Base-by-base conservation (phyloP, 805 yeast genomes). In the Kodamaea laetipori region DNA sequence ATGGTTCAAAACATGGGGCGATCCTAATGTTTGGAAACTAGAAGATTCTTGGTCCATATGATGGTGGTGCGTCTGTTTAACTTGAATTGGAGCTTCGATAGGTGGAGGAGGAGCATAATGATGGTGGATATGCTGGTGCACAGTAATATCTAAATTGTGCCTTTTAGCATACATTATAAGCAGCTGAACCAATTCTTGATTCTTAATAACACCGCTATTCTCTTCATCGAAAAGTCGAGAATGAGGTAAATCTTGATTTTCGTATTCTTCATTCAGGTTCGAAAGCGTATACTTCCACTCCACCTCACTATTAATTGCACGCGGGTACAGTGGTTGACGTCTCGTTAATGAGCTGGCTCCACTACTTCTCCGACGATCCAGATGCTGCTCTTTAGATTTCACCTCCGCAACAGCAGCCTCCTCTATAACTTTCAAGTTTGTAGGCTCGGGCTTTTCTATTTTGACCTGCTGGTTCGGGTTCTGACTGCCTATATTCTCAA, bases 61-160 rank as follows among this genome's bases (percentile, higher is more conserved):
- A 45, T 43, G 31, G 39, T 39, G 37, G 39, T 41, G 35, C 12
- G 37, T 38, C 37, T 45, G 34, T 27, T 39, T 34, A 28, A 19
- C 33, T 15, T 32, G 15, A 24, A 43, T 18, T 17, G 47, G 31
- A 12, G 39, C 32, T 37, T 47, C 33, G 17, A 34, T 31, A 13
- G 35, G 43, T 16, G 38, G 47, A 32, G 73, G 75, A 2, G 79
- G 74, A 6, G 74, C 71, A 61, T 84, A 83, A 62, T 86, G 90
- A 58, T 87, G 87, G 61, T 86, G 92, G 36, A 85, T 81, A 61
- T 87, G 96, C 60, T 89, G 96, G 63, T 89, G 95, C 15, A 89
- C 77, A 3, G 89, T 82, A 10, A 89, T 72, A 35, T 77, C 73
- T 33, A 85, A 65, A 13, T 77, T 73, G 51, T 78, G 73, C 38